Conservation (phyloP, 2,329 filamentous ascomycete genomes). For the Colletotrichum tofieldiae region DNA sequence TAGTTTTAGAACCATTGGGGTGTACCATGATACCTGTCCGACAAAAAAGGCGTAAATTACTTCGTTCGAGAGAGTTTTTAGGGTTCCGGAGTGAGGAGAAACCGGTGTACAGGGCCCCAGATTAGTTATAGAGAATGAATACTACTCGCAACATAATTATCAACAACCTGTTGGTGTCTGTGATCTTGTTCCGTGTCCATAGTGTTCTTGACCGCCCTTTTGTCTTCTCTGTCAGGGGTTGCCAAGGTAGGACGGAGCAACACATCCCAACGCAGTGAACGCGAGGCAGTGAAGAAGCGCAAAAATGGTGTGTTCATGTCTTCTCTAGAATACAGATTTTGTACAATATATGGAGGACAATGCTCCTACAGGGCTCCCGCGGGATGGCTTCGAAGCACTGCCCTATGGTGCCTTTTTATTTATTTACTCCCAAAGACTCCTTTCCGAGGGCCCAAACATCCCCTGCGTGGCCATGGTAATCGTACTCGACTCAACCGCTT, state of each 20-base stretch:
- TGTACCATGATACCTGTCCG: conserved; percentile 44
- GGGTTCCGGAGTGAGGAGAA: conserved; percentile 35
- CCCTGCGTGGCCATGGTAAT: not conserved
- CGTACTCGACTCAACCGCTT: not conserved
- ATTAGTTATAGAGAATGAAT: conserved; percentile 42
- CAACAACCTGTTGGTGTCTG: not conserved
- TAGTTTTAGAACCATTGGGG: conserved; percentile 40
- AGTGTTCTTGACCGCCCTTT: not conserved
- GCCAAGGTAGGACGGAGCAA: not conserved
- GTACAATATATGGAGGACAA: conserved; percentile 36
- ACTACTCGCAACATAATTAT: conserved; percentile 14
- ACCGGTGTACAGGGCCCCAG: conserved; percentile 29
- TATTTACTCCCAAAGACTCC: conserved; percentile 8
- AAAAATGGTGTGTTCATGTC: conserved; percentile 38
- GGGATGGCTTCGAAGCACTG: conserved; percentile 4
- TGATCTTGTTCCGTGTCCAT: not conserved
- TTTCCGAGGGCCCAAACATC: not conserved
- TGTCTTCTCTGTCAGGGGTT: not conserved
- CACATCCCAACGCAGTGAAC: not conserved
- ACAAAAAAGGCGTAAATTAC: conserved; percentile 42
- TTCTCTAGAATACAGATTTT: conserved; percentile 41
- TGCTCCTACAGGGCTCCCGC: conserved; percentile 15
- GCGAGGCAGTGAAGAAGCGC: not conserved
- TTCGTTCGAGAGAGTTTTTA: conserved; percentile 36
- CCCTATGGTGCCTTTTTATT: conserved; percentile 19